Evolutionary conservation across 192 early-diverging fungal species (phyloP), one percentile per base, ranked within the genome.

Genomic region (Mortierella alpina): DNA sequence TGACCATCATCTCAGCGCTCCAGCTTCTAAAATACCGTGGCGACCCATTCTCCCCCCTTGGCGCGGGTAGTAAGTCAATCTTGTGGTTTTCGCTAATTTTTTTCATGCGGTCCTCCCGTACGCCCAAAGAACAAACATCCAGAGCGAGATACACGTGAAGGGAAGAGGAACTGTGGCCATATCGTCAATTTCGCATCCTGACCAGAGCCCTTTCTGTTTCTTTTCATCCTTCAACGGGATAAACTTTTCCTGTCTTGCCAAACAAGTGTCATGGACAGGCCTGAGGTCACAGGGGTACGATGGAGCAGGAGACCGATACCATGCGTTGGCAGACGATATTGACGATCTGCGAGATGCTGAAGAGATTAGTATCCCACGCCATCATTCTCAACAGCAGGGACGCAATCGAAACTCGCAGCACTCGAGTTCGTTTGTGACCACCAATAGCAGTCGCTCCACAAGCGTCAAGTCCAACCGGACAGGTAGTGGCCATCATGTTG

Each of bases 1-100:
- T 88, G 51, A 83, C 83, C 22, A 74, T 88, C n/a, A 82, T 86
- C 50, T 76, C 87, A 3, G 69, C 83, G 8, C 59, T 88, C 11
- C 83, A 82, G 40, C 75, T 84, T 9, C 59, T 88, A n/a, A 79
- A 86, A 47, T 75, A 75, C 39, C 82, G 87, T 58, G 87, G 87
- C 49, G 87, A 88, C 17, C 75, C 75, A 1, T 82, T 88, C 46
- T 71, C 62, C 17, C 66, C 64, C 47, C 78, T 85, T 57, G 71
- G 75, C 5, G 75, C 64, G 39, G 75, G 67, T 48, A 64, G 74
- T 75, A 75, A 66, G 68, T 31, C 4, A 1, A 12, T 17, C 18
- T 14, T 12, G 23, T 52, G 48, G 14, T 17, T 45, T 52, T n/a
- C 7, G 17, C 14, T 63, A 39, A 14, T 15, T 46, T 66, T 53